Conservation (phyloP, 768 basidiomycete genomes). For the Lactarius hatsudake region DNA sequence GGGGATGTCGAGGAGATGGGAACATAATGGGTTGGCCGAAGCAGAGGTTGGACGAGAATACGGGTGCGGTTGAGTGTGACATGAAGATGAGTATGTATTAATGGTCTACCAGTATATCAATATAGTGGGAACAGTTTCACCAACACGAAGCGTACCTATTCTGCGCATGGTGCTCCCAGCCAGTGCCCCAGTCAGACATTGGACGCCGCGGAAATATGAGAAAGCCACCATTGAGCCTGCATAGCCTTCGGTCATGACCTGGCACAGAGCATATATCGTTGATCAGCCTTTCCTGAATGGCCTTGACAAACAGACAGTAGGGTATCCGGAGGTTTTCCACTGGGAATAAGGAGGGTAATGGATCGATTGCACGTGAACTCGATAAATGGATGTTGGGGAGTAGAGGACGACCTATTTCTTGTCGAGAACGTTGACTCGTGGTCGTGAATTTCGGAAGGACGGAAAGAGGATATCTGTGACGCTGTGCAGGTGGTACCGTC, state of each 20-base stretch:
- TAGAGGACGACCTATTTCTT: conserved; percentile 38
- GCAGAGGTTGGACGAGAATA: conserved; percentile 63
- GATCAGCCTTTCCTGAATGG: conserved; percentile 53
- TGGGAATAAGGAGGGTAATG: conserved; percentile 38
- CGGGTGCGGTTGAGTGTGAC: conserved; percentile 33
- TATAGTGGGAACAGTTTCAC: conserved; percentile 23
- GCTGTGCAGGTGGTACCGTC: conserved; percentile 35
- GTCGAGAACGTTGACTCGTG: conserved; percentile 45
- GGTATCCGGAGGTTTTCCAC: conserved; percentile 43
- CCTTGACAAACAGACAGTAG: conserved; percentile 53
- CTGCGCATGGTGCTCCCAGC: conserved; percentile 56
- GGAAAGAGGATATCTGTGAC: conserved; percentile 43
- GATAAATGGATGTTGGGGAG: conserved; percentile 35
- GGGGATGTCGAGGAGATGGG: conserved; percentile 45
- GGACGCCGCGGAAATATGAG: conserved; percentile 47
- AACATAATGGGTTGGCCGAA: conserved; percentile 56
- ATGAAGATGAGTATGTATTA: conserved; percentile 49
- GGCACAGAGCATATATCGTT: conserved; percentile 44
- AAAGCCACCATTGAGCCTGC: conserved; percentile 61
- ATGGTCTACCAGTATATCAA: conserved; percentile 42
- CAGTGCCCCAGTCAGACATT: conserved; percentile 58
- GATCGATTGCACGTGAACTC: conserved; percentile 20
- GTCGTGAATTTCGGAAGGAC: conserved; percentile 50
- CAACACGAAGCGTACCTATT: conserved; percentile 40
- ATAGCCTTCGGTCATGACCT: conserved; percentile 36